Evolutionary conservation across 768 basidiomycete genomes (phyloP), one percentile per base, ranked within the genome.

Genomic region (Clathrus columnatus): DNA sequence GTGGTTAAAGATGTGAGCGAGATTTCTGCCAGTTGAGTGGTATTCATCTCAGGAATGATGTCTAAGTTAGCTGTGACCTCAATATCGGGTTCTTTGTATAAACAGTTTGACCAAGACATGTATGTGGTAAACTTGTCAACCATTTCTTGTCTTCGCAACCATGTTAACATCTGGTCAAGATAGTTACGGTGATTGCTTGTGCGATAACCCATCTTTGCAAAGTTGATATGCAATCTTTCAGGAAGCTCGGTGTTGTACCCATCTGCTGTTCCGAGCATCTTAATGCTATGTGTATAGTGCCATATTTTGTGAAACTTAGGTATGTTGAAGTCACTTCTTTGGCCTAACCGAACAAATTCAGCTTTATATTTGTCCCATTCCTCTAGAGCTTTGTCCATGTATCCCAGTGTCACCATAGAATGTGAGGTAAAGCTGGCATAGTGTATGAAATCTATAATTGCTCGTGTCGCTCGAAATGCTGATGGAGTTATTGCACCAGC

Each of bases 161-260:
- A 57, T 5, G n/a, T 27, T 4, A 61, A 56, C 63, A 63, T 63
- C 54, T 62, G 61, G 10, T 26, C 24, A 11, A 60, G 52, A 55
- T 63, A 65, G 26, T 65, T 57, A 23, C 59, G 57, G 18, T 58
- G 56, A 57, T 68, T 69, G 6, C 57, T 61, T 5, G 64, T 61
- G 2, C 61, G 45, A 57, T 68, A 70, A 1, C 51, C 62, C 1
- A 60, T 32, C 57, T 78, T 77, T 1, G 73, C 70, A 45, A 65
- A 68, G 60, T 76, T 67, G 46, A 76, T 76, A 51, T 77, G 77
- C 0, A 77, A 64, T 0, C 67, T 66, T 60, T 68, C 59, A 57
- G 65, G 26, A 50, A 62, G 41, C 54, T 71, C 69, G 1, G 68
- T 69, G 54, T 57, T 67, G 58, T 48, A 64, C 21, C 50, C 50